Evolutionary conservation across 371 early-diverging fungal genomes (phyloP), one percentile per base, ranked within the genome.

Genomic region (Conidiobolus incongruus): DNA sequence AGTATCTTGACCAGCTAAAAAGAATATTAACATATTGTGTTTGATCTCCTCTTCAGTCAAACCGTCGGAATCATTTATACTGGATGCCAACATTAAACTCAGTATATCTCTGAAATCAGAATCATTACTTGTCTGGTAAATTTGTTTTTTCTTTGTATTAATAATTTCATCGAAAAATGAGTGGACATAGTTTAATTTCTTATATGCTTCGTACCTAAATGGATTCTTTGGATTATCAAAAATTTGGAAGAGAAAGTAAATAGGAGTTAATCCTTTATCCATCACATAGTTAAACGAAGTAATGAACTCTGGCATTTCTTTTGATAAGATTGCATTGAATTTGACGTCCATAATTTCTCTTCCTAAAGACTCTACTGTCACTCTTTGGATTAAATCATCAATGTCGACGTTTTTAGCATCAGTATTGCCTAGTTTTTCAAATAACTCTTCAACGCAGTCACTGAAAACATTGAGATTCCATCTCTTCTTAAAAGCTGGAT

Each of bases 351-450:
- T 30, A 6, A 43, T 23, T n/a, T 13, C 23, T 34, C 22, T 43
- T 10, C 6, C 19, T n/a, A 17, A 32, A n/a, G n/a, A n/a, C n/a
- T n/a, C 43, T 33, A 43, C 32, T 16, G 35, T 22, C 4, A 22
- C 23, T n/a, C 43, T 13, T 21, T 43, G 43, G 16, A 43, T 30
- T 5, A 21, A 30, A 10, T 15, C 4, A 19, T 43, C 20, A 13
- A 43, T 23, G 16, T 33, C 70, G 67, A 53, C 50, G 49, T 48
- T n/a, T n/a, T n/a, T n/a, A n/a, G n/a, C n/a, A n/a, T n/a, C n/a
- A n/a, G n/a, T n/a, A n/a, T n/a, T n/a, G n/a, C n/a, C n/a, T n/a
- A n/a, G n/a, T n/a, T n/a, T n/a, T n/a, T n/a, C n/a, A n/a, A n/a
- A n/a, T n/a, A n/a, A n/a, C n/a, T 44, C 22, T n/a, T 44, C 5